Percentiles rank a stretch among this genome's conserved stretches.
Conservation (phyloP, 306 rosid genomes). For the Crotalaria pallida region DNA sequence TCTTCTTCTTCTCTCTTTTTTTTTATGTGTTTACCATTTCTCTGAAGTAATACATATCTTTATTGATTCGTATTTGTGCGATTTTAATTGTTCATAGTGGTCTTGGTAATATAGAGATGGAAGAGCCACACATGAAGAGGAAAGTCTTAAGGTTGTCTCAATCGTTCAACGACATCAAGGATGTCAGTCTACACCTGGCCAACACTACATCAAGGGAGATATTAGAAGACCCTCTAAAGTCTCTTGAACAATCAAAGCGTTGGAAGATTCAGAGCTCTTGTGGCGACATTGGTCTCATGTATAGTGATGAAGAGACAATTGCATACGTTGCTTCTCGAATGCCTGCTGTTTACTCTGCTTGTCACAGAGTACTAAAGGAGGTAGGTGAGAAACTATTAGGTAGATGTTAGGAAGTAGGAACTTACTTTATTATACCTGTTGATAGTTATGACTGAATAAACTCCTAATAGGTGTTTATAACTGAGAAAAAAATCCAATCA, state of each 20-base stretch:
- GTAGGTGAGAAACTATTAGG: conserved; percentile 21
- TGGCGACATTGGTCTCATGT: conserved; percentile 79
- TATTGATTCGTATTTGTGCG: neutral
- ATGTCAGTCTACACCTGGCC: conserved; percentile 53
- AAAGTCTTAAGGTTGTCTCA: conserved; percentile 74
- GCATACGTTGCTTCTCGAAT: conserved; percentile 90
- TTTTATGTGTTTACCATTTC: neutral
- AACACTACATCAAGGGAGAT: conserved; percentile 58
- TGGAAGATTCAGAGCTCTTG: conserved; percentile 92
- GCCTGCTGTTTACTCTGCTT: conserved; percentile 97
- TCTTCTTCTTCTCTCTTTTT: neutral
- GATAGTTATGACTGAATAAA: neutral
- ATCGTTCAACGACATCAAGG: conserved; percentile 68
- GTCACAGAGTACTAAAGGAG: conserved; percentile 87
- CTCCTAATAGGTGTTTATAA: neutral
- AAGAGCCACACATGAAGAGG: conserved; percentile 78
- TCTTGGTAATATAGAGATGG: conserved; percentile 60
- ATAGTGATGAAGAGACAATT: conserved; percentile 65
- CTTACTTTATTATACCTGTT: too few relatives aligned
- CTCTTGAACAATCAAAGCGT: conserved; percentile 59
- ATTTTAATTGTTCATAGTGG: conserved; percentile 14
- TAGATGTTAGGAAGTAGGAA: too few relatives aligned
- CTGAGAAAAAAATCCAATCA: neutral
- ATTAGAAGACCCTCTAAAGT: conserved; percentile 77
- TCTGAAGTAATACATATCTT: neutral